A percentile compares a stretch with the other conserved stretches of the same genome.
Conservation (phyloP, 805 yeast species). For the Helenozyma baotianmanensis region DNA sequence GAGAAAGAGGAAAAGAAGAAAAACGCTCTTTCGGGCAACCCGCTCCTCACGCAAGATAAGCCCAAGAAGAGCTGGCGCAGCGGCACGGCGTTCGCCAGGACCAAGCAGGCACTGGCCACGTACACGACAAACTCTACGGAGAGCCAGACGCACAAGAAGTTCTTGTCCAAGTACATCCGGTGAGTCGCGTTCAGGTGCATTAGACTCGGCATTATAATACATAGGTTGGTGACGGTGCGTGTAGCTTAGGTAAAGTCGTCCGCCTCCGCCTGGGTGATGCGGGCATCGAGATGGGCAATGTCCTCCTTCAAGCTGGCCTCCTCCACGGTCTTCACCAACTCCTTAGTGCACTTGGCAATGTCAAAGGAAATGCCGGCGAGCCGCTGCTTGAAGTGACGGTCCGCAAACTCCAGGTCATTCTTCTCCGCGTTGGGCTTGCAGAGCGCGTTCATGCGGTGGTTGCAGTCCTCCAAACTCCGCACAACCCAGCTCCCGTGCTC, state of each 20-base stretch:
- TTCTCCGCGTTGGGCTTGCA: slow-evolving; percentile 44
- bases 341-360: slow-evolving; percentile 94
- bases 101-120: slow-evolving; percentile 4
- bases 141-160: slow-evolving; percentile 32
- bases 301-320: slow-evolving; percentile 88
- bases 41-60: neutral
- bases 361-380: slow-evolving; percentile 95
- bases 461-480: slow-evolving; percentile 78
- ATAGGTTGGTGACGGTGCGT: neutral
- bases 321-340: slow-evolving; percentile 91
- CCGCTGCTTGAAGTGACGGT: slow-evolving; percentile 85
- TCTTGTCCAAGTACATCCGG: slow-evolving; percentile 30
- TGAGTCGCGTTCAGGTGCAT: slow-evolving; percentile 7
- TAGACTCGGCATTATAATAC: neutral
- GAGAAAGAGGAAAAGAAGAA: slow-evolving; percentile 5
- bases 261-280: slow-evolving; percentile 33
- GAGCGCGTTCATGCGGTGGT: slow-evolving; percentile 72
- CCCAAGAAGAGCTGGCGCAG: slow-evolving; percentile 29
- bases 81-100: slow-evolving; percentile 20
- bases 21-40: neutral
- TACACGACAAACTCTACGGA: slow-evolving; percentile 31
- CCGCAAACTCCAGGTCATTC: slow-evolving; percentile 65
- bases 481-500: slow-evolving; percentile 93
- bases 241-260: slow-evolving; percentile 21
- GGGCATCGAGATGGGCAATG: slow-evolving; percentile 73